Percentiles rank a stretch among this genome's conserved stretches.
Conservation (phyloP, 139 green algal species). For the Cymbomonas tetramitiformis region DNA sequence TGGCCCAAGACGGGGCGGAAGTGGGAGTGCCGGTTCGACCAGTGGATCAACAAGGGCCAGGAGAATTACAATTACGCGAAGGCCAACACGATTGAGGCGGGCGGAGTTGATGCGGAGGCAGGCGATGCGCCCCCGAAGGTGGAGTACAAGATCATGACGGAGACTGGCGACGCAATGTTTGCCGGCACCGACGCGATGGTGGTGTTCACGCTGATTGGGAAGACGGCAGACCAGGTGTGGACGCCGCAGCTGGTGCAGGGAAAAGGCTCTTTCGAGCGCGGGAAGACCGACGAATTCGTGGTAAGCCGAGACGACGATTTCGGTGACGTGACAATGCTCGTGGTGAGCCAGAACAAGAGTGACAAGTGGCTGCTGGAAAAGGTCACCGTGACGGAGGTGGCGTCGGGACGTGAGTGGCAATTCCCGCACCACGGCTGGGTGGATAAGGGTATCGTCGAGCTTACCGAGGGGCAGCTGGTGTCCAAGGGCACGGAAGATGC, state of each 20-base stretch:
- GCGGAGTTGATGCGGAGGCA: too few relatives aligned
- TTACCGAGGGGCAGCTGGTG: background rate
- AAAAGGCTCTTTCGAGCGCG: background rate
- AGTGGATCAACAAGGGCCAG: background rate
- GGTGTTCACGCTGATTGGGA: constrained; percentile 24
- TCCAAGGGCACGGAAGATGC: too few relatives aligned
- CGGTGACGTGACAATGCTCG: background rate
- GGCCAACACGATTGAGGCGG: too few relatives aligned
- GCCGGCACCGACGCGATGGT: constrained; percentile 42
- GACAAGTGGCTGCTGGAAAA: background rate
- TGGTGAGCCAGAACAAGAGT: background rate
- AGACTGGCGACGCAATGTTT: constrained; percentile 37
- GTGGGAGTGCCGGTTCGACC: background rate
- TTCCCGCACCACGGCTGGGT: background rate
- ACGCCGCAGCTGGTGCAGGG: background rate
- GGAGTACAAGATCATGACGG: constrained; percentile 18
- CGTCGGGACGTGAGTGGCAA: background rate
- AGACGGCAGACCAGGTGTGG: too few relatives aligned
- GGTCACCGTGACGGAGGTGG: background rate
- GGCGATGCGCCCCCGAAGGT: too few relatives aligned
- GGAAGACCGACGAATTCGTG: background rate
- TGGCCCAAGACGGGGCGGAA: constrained; percentile 1
- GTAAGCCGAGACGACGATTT: background rate
- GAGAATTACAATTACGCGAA: too few relatives aligned
- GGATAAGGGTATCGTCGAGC: background rate